phyloP scores from a whole-genome alignment of 352 stramenopile genomes.

The Albugo laibachii region DNA sequence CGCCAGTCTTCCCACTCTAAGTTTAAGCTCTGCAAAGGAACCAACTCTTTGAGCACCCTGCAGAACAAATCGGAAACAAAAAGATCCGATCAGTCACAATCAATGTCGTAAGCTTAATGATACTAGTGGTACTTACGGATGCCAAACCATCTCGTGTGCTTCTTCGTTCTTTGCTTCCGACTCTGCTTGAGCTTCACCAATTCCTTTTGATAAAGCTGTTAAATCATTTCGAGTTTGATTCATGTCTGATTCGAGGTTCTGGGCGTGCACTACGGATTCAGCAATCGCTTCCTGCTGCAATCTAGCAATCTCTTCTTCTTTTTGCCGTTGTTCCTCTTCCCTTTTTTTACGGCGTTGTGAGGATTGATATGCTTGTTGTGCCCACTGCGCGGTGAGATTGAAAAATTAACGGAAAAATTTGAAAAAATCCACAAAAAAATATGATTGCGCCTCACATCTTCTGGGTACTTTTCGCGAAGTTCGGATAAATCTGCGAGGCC shows the following conservation, averaged over 20 bases:
- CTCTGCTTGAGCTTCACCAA: conserved; percentile 25
- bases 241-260: conserved; percentile 52
- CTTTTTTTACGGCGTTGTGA: conserved; percentile 27
- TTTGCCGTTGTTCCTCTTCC: conserved; percentile 39
- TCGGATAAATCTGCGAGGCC: conserved; percentile 47
- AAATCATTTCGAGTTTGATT: conserved; percentile 25
- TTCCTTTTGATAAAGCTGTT: conserved; percentile 36
- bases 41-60: conserved; percentile 53
- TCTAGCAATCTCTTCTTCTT: conserved; percentile 43
- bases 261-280: conserved; percentile 45
- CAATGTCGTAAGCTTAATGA: neutral
- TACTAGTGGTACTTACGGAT: conserved; percentile 29
- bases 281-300: conserved; percentile 49
- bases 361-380: conserved; percentile 22
- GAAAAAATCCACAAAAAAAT: neutral
- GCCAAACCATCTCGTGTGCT: conserved; percentile 61
- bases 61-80: neutral
- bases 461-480: conserved; percentile 37
- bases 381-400: conserved; percentile 22
- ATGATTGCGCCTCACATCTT: conserved; percentile 23
- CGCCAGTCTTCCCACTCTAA: conserved; percentile 68
- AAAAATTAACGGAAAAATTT: neutral
- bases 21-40: conserved; percentile 58
- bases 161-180: conserved; percentile 37
- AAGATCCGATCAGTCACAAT: neutral